Base-by-base conservation (phyloP, 208 protist genomes). In the Wallacemonas collosoma region DNA sequence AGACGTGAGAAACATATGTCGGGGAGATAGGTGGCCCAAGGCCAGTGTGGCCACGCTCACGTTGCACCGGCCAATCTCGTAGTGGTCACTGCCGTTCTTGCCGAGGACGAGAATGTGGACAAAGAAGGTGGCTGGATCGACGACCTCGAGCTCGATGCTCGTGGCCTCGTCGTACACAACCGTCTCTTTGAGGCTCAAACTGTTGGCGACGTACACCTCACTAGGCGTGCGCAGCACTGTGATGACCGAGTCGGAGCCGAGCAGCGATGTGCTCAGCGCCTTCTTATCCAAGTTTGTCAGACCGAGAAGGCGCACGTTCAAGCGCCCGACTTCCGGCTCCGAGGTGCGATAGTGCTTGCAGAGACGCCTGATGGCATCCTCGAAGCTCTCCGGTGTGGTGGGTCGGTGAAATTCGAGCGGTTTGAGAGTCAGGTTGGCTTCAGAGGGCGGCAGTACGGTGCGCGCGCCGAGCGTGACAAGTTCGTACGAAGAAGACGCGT, bases 81-180 rank as follows among this genome's bases (percentile, higher is more conserved):
- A 80, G 43, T 67, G 69, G 61, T 76, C 79, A 50, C 55, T 54
- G 1, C 64, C 53, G n/a, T 64, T 64, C 63, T 70, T 71, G 35
- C 83, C 83, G 67, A 87, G 85, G 45, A 95, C 61, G 44, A 93
- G 80, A 17, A 94, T 75, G 47, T 86, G 72, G 4, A 96, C 65
- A n/a, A 72, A 72, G 71, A 83, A 91, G 11, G 17, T 71, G 8
- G 55, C 39, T 1, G 88, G 87, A 65, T 94, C 71, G 26, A 88
- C 60, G 35, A 96, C 79, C 63, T 92, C 88, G 45, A 96, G 65
- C 11, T 67, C 43, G 36, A 79, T 40, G 15, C 45, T 64, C 62
- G 82, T 85, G 44, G 60, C 50, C 57, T 72, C 64, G 2, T 75
- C 64, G 81, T 84, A 94, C 35, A 90, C 77, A 3, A 87, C 76